These are phyloP conservation scores for Lecanicillium sp. DNA, from an alignment of 2,329 filamentous ascomycete species.

Conservation along the genomic window DNA sequence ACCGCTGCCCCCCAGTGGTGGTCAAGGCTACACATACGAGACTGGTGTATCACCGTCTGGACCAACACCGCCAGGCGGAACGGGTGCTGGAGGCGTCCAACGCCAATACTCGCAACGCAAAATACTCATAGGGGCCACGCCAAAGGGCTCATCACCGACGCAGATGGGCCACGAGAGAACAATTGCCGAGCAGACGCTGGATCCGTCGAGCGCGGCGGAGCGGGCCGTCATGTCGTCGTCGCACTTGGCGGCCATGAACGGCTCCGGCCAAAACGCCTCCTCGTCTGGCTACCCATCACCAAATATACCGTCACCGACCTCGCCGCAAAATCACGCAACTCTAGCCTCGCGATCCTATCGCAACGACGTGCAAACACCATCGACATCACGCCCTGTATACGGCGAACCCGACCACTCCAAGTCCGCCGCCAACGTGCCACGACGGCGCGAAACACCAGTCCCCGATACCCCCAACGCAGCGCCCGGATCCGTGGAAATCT, in stretches of 20 bases:
- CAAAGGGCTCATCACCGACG: constrained; percentile 71
- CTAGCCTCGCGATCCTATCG: constrained; percentile 55
- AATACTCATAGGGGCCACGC: constrained; percentile 59
- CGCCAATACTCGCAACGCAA: constrained; percentile 71
- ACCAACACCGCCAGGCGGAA: constrained; percentile 42
- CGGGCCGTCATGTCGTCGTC: constrained; percentile 59
- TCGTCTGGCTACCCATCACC: constrained; percentile 50
- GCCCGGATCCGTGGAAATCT: constrained; percentile 76
- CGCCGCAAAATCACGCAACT: constrained; percentile 52
- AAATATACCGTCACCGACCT: constrained; percentile 63
- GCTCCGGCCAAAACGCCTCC: constrained; percentile 45
- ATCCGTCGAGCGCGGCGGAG: constrained; percentile 61
- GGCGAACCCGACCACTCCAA: constrained; percentile 35
- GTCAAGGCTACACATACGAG: constrained; percentile 43
- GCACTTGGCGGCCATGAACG: constrained; percentile 63
- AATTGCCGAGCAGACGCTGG: constrained; percentile 55
- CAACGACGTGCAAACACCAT: constrained; percentile 40
- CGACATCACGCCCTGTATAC: constrained; percentile 27
- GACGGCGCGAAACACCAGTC: constrained; percentile 52
- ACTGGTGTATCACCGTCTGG: constrained; percentile 42
- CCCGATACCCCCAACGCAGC: constrained; percentile 50
- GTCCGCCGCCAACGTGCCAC: constrained; percentile 47
- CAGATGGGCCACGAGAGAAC: constrained; percentile 60
- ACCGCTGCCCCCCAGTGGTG: constrained; percentile 55
- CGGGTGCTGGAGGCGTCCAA: constrained; percentile 56